phyloP scores from a whole-genome alignment of 1,139 yeast genomes.

The Suhomyces taliae region DNA sequence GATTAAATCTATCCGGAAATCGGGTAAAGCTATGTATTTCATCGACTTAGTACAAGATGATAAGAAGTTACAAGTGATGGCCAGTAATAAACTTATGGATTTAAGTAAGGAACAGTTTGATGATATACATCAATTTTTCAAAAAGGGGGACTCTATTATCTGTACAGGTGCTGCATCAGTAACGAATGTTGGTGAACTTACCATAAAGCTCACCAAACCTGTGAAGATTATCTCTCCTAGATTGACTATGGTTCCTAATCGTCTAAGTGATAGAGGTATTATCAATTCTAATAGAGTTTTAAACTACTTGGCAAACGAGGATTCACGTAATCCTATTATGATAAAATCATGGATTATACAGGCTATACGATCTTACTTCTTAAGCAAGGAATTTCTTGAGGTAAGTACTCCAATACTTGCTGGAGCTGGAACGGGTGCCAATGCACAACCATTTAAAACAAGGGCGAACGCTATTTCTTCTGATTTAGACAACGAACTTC shows the following conservation, averaged over 20 bases:
- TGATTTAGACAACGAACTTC: conserved; percentile 35
- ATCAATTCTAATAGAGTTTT: conserved; percentile 70
- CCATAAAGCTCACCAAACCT: conserved; percentile 58
- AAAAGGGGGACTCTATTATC: conserved; percentile 71
- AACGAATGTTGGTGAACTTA: conserved; percentile 76
- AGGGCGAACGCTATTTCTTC: conserved; percentile 46
- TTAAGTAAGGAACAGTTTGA: conserved; percentile 47
- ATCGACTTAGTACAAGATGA: conserved; percentile 66
- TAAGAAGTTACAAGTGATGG: conserved; percentile 56
- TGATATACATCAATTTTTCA: conserved; percentile 44
- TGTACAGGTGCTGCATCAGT: conserved; percentile 70
- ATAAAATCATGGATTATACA: conserved; percentile 56
- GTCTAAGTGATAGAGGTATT: conserved; percentile 52
- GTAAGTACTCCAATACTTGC: conserved; percentile 87
- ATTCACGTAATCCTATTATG: conserved; percentile 48
- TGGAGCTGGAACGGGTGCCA: conserved; percentile 78
- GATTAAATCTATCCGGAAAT: conserved; percentile 52
- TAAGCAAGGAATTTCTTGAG: conserved; percentile 62
- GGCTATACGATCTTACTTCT: conserved; percentile 58
- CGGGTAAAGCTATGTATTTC: conserved; percentile 69
- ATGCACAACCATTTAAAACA: conserved; percentile 80
- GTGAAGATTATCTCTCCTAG: conserved; percentile 64
- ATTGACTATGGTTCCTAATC: conserved; percentile 62
- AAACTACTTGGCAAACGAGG: conserved; percentile 65
- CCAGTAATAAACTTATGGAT: conserved; percentile 50